These are phyloP conservation scores for Cyclotella distinguenda DNA, from an alignment of 108 stramenopile species.

Conservation along the genomic window DNA sequence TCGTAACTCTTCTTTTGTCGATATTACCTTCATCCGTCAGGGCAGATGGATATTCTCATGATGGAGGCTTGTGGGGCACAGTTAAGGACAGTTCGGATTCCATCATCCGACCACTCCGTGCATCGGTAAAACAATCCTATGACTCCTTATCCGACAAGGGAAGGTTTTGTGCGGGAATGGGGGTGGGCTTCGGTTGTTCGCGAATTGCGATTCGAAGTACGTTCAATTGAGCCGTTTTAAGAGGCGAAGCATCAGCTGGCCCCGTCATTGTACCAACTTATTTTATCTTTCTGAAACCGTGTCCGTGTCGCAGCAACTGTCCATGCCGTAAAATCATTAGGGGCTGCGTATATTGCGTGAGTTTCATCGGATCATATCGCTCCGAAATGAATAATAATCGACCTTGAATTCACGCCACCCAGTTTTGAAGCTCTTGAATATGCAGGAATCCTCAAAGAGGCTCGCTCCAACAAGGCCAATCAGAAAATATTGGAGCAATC, in stretches of 20 bases:
- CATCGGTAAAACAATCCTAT: slow-evolving; percentile 12
- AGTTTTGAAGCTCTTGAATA: slow-evolving; percentile 48
- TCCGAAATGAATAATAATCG: too few relatives aligned
- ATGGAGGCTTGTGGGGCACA: slow-evolving; percentile 34
- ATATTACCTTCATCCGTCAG: background rate
- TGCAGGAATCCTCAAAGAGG: slow-evolving; percentile 41
- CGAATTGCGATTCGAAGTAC: slow-evolving; percentile 26
- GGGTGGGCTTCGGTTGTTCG: slow-evolving; percentile 32
- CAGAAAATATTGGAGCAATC: slow-evolving; percentile 14
- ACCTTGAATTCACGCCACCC: background rate
- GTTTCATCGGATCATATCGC: too few relatives aligned
- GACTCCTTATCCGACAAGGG: slow-evolving; percentile 28
- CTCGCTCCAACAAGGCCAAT: slow-evolving; percentile 14
- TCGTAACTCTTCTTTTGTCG: background rate
- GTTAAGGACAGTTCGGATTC: background rate
- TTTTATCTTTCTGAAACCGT: too few relatives aligned
- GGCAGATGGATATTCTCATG: slow-evolving; percentile 14
- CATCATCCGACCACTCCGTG: slow-evolving; percentile 10
- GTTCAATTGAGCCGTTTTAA: background rate
- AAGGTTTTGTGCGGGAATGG: slow-evolving; percentile 28
- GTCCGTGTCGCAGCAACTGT: slow-evolving; percentile 12
- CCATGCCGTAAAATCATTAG: slow-evolving; percentile 28
- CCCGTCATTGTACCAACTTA: background rate
- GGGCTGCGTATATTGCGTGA: slow-evolving; percentile 40
- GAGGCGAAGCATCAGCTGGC: too few relatives aligned